Conservation (phyloP, 164 flowering plant genomes). For the Platanus orientalis region DNA sequence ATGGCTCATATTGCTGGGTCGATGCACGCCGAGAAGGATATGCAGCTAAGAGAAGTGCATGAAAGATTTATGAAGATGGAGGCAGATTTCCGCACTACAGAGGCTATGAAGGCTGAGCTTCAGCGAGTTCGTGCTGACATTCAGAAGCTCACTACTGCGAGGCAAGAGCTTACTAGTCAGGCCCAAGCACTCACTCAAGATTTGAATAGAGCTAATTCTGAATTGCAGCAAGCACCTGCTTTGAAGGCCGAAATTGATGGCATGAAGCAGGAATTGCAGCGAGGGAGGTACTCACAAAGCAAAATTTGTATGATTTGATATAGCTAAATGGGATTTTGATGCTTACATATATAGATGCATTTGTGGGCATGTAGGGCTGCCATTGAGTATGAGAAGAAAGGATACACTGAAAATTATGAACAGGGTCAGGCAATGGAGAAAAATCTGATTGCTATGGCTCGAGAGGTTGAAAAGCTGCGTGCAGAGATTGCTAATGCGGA, state of each 20-base stretch:
- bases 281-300: slow-evolving; percentile 59
- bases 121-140: slow-evolving; percentile 60
- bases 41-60: too few relatives aligned
- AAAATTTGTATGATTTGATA: background rate
- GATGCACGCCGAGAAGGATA: slow-evolving; percentile 52
- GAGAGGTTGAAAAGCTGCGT: too few relatives aligned
- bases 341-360: background rate
- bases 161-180: too few relatives aligned
- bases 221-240: slow-evolving; percentile 65
- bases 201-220: slow-evolving; percentile 50
- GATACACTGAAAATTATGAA: slow-evolving; percentile 82
- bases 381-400: slow-evolving; percentile 91
- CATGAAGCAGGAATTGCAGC: slow-evolving; percentile 71
- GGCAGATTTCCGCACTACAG: slow-evolving; percentile 59
- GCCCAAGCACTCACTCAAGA: slow-evolving; percentile 76
- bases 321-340: background rate
- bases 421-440: slow-evolving; percentile 91
- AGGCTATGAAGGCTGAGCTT: slow-evolving; percentile 72
- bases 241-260: slow-evolving; percentile 68
- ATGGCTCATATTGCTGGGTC: slow-evolving; percentile 46
- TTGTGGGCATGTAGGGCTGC: slow-evolving; percentile 55
- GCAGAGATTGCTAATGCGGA: too few relatives aligned
- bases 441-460: slow-evolving; percentile 72
- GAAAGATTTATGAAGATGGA: slow-evolving; percentile 72
- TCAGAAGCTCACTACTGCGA: slow-evolving; percentile 55